Evolutionary conservation across 768 basidiomycete species (phyloP).

Genomic region (Hebeloma cylindrosporum): DNA sequence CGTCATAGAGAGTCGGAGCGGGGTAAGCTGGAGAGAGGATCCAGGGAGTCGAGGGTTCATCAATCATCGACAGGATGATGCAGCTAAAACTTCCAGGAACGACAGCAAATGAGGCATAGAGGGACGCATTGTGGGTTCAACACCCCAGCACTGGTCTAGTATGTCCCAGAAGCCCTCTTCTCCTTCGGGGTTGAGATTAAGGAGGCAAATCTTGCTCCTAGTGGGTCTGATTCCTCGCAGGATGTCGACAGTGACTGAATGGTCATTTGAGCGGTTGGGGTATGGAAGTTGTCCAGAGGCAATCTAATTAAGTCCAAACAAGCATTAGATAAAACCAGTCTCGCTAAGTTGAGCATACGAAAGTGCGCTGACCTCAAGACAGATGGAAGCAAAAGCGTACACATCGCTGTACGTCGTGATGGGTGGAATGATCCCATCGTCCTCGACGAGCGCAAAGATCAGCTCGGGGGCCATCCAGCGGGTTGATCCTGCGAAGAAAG

Average conservation of each 20-base stretch:
- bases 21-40: neutral
- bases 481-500: constrained; percentile 47
- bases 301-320: constrained; percentile 32
- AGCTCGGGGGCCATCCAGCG: constrained; percentile 63
- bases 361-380: constrained; percentile 48
- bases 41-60: neutral
- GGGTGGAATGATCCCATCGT: constrained; percentile 39
- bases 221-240: constrained; percentile 50
- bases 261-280: constrained; percentile 52
- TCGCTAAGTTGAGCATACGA: neutral
- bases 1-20: no score
- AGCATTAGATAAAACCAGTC: neutral
- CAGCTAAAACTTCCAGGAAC: constrained; percentile 29
- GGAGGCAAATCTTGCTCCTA: constrained; percentile 29
- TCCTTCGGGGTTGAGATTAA: constrained; percentile 26
- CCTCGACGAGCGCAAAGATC: constrained; percentile 48
- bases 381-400: constrained; percentile 60
- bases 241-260: constrained; percentile 56
- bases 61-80: constrained; percentile 8
- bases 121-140: constrained; percentile 37
- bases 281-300: constrained; percentile 53
- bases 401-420: constrained; percentile 57
- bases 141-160: constrained; percentile 48
- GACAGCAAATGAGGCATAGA: constrained; percentile 40
- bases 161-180: constrained; percentile 43